Evolutionary conservation across 257 asterid species (phyloP).

Genomic region (Solanum dulcamara): DNA sequence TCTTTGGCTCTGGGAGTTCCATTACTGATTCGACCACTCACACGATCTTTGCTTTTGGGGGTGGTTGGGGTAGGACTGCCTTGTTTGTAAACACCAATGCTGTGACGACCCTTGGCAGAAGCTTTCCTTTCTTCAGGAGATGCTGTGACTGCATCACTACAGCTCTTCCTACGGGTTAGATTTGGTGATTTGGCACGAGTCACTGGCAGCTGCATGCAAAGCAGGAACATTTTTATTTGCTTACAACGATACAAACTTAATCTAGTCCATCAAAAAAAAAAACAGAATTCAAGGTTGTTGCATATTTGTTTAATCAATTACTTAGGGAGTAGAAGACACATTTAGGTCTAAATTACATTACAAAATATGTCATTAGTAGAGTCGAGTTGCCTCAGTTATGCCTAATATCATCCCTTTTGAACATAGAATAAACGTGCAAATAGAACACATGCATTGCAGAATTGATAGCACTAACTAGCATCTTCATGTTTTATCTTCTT

Average conservation of each 20-base stretch:
- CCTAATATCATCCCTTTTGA: not conserved
- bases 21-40: conserved; percentile 16
- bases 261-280: not conserved
- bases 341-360: not conserved
- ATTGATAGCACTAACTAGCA: not conserved
- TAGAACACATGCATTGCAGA: not conserved
- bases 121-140: conserved; percentile 29
- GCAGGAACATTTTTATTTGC: not conserved
- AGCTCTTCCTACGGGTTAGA: conserved; percentile 74
- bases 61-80: conserved; percentile 26
- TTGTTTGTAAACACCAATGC: conserved; percentile 39
- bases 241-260: not conserved
- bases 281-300: not conserved
- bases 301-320: not conserved
- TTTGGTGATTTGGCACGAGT: conserved; percentile 97
- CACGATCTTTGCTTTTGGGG: conserved; percentile 34
- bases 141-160: conserved; percentile 47
- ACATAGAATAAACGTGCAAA: not conserved
- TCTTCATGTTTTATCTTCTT: not conserved
- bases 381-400: not conserved
- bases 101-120: conserved; percentile 32
- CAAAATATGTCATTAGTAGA: not conserved
- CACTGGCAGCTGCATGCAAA: conserved; percentile 62
- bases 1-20: conserved; percentile 8
- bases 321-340: not conserved